A percentile compares a stretch with the other conserved stretches of the same genome.
Conservation (phyloP, 129 eudicot genomes). For the Ambrosia trifida region DNA sequence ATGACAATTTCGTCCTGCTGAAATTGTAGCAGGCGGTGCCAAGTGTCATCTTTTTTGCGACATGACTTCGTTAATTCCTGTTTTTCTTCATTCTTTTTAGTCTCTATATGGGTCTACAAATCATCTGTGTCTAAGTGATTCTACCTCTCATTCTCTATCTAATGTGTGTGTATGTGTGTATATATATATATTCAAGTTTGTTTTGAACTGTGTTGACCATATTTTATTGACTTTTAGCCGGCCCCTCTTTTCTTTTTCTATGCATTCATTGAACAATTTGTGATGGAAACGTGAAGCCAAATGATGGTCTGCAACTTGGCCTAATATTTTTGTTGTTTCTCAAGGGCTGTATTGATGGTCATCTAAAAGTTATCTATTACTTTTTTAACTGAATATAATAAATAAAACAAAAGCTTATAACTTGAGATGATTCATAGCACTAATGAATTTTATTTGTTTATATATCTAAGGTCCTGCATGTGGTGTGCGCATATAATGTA, state of each 20-base stretch:
- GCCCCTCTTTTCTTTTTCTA: conserved; percentile 8
- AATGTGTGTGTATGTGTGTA: conserved; percentile 1
- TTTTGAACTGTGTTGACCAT: conserved; percentile 12
- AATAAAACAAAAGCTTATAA: not conserved
- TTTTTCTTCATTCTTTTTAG: conserved; percentile 8
- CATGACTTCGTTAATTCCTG: conserved; percentile 33
- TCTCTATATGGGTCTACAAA: not conserved
- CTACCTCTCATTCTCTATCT: not conserved
- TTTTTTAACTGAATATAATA: not conserved
- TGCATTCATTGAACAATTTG: conserved; percentile 20
- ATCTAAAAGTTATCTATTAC: not conserved
- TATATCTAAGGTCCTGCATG: no score
- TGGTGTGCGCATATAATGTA: no score
- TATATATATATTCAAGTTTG: conserved; percentile 10
- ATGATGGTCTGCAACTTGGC: conserved; percentile 31
- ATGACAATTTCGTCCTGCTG: not conserved
- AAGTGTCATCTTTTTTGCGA: conserved; percentile 70
- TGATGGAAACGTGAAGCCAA: conserved; percentile 30
- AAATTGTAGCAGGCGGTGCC: not conserved
- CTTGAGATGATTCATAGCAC: no score
- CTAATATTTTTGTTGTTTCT: conserved; percentile 17
- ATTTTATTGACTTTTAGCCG: conserved; percentile 21
- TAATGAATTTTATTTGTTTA: no score
- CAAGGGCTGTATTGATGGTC: not conserved
- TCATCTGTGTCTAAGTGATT: not conserved